Evolutionary conservation across 2,329 filamentous ascomycete genomes (phyloP).

Genomic region (Scedosporium aurantiacum): DNA sequence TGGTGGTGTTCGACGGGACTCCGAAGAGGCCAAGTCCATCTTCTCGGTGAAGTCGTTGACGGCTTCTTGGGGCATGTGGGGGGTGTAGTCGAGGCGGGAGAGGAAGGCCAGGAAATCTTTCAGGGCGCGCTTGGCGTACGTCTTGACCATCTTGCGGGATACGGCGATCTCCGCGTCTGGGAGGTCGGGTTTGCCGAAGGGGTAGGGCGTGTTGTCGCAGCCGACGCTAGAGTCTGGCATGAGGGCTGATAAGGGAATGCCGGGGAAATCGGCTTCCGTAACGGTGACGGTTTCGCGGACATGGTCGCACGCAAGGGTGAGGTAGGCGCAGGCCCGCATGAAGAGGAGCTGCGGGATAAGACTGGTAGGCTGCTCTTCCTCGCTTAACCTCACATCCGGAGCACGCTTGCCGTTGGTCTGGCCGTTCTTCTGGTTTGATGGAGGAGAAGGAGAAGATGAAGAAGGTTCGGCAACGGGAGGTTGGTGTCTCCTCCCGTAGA

Average conservation of each 20-base stretch:
- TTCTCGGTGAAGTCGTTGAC: slow-evolving; percentile 46
- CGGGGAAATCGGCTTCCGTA: background rate
- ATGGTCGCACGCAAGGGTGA: slow-evolving; percentile 45
- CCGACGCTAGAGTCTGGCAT: slow-evolving; percentile 4
- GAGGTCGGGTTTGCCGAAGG: background rate
- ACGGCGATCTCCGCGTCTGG: slow-evolving; percentile 29
- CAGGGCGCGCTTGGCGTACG: slow-evolving; percentile 64
- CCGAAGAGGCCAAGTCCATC: slow-evolving; percentile 41
- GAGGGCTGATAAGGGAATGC: background rate
- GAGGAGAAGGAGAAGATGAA: slow-evolving; percentile 10
- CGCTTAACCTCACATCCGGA: slow-evolving; percentile 1
- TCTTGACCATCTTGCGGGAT: slow-evolving; percentile 58
- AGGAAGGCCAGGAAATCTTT: slow-evolving; percentile 66
- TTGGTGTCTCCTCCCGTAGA: slow-evolving; percentile 12
- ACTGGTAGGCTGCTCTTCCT: slow-evolving; percentile 53
- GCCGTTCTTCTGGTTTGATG: background rate
- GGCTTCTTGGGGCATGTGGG: slow-evolving; percentile 50
- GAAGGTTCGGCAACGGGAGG: slow-evolving; percentile 18
- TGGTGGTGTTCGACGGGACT: too few species aligned
- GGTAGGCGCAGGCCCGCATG: slow-evolving; percentile 61
- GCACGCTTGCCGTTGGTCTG: slow-evolving; percentile 21
- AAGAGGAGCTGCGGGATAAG: slow-evolving; percentile 66
- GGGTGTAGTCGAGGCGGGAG: slow-evolving; percentile 67
- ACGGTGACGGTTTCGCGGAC: slow-evolving; percentile 2
- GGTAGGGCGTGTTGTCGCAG: slow-evolving; percentile 1